These are phyloP conservation scores for Gymnopus androsaceus DNA, from an alignment of 1,284 basidiomycete species.

Conservation along the genomic window DNA sequence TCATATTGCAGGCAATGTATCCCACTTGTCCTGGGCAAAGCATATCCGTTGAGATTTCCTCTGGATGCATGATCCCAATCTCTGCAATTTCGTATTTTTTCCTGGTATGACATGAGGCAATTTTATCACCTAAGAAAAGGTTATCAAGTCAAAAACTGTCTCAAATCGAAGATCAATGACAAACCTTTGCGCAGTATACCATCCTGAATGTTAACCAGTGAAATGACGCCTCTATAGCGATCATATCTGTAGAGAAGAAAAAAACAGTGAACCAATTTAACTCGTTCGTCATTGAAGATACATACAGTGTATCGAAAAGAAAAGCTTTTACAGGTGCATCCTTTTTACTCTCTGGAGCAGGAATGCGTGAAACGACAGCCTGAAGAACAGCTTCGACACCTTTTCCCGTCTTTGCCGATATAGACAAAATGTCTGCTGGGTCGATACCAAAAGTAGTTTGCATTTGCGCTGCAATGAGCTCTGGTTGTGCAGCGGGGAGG, in stretches of 20 bases:
- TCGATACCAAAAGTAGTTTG: constrained; percentile 80
- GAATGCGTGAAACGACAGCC: constrained; percentile 83
- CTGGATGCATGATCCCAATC: constrained; percentile 91
- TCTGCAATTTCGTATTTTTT: constrained; percentile 94
- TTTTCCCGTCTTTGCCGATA: constrained; percentile 92
- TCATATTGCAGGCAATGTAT: constrained; percentile 94
- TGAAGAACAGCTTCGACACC: constrained; percentile 78
- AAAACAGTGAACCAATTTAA: neutral
- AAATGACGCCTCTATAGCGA: constrained; percentile 95
- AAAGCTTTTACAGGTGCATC: constrained; percentile 77
- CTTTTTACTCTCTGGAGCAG: constrained; percentile 51
- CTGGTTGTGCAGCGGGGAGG: constrained; percentile 83
- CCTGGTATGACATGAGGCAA: constrained; percentile 82
- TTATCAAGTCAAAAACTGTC: constrained; percentile 10
- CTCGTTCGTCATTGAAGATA: constrained; percentile 15
- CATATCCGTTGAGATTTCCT: constrained; percentile 72
- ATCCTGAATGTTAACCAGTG: constrained; percentile 79
- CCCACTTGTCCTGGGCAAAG: constrained; percentile 91
- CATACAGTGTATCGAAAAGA: constrained; percentile 90
- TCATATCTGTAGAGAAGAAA: constrained; percentile 75
- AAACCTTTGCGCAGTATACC: constrained; percentile 68
- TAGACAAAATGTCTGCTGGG: constrained; percentile 69
- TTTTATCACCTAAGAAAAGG: constrained; percentile 73
- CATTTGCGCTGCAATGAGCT: constrained; percentile 79
- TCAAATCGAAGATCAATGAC: constrained; percentile 5